Evolutionary conservation across 192 early-diverging fungal genomes (phyloP).

Genomic region (Chytriomyces sp.): DNA sequence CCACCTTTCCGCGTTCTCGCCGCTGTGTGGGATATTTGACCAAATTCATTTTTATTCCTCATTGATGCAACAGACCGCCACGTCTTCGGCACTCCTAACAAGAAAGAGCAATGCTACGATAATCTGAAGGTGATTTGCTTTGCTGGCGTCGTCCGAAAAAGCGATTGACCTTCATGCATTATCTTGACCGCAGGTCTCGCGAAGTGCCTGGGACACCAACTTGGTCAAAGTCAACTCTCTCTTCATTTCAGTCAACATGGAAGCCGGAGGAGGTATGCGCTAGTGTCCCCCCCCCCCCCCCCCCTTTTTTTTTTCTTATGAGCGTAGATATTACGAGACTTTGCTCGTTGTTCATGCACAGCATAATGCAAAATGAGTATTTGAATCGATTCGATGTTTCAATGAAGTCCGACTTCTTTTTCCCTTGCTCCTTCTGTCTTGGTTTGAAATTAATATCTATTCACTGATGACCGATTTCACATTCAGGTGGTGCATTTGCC

Average conservation of each 20-base stretch:
- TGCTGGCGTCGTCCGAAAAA: background rate
- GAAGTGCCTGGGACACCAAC: conserved; percentile 98
- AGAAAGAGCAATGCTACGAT: conserved; percentile 92
- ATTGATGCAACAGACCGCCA: conserved; percentile 66
- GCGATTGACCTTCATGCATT: background rate
- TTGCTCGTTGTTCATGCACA: too few species aligned
- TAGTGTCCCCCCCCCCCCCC: background rate
- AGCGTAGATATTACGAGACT: too few species aligned
- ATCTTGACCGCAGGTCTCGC: conserved; percentile 62
- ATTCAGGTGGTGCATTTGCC: conserved; percentile 95
- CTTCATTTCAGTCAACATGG: conserved; percentile 65
- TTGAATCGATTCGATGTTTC: too few species aligned
- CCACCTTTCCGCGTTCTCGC: too few species aligned
- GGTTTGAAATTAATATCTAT: too few species aligned
- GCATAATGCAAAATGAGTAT: too few species aligned
- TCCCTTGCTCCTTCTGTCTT: too few species aligned
- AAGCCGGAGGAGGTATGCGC: conserved; percentile 55
- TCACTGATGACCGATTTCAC: background rate
- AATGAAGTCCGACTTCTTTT: too few species aligned
- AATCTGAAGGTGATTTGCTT: conserved; percentile 69
- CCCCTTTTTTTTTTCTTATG: too few species aligned
- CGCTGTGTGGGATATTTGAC: too few species aligned
- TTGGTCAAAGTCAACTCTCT: conserved; percentile 92
- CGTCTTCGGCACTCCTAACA: conserved; percentile 87
- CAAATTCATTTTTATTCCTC: too few species aligned